Conservation (phyloP, 345 rosid species). For the Stellera chamaejasme region DNA sequence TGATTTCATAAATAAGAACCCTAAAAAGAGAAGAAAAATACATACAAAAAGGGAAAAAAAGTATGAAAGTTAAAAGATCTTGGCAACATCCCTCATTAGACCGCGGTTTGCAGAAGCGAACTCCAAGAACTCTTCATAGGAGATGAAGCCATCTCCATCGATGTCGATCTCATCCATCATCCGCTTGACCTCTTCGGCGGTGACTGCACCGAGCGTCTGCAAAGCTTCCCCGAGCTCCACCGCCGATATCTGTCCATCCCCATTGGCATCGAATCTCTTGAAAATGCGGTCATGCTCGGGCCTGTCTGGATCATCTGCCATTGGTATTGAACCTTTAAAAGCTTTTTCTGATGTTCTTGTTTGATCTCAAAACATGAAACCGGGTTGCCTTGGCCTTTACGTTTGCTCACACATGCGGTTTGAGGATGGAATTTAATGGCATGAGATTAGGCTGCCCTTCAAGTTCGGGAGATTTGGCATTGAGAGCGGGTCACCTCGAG, state of each 20-base stretch:
- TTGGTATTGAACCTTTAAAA: background rate
- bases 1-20: too few species aligned
- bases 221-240: conserved; percentile 70
- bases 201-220: conserved; percentile 58
- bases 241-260: conserved; percentile 77
- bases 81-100: conserved; percentile 80
- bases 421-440: background rate
- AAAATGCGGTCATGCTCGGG: conserved; percentile 59
- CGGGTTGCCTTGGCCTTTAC: too few species aligned
- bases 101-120: conserved; percentile 78
- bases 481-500: conserved; percentile 23
- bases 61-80: conserved; percentile 38
- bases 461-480: conserved; percentile 13
- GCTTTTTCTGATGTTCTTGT: too few species aligned
- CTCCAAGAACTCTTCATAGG: conserved; percentile 51
- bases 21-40: too few species aligned
- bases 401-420: background rate
- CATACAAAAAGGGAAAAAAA: too few species aligned
- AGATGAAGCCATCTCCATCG: conserved; percentile 81
- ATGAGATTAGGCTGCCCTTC: conserved; percentile 15
- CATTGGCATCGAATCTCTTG: conserved; percentile 73
- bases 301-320: conserved; percentile 52
- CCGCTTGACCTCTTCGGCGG: conserved; percentile 45
- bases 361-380: background rate
- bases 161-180: conserved; percentile 96